A percentile compares a stretch with the other conserved stretches of the same genome.
These are phyloP conservation scores for Populus hybrid DNA, from an alignment of 441 rosid genomes.

Conservation along the genomic window DNA sequence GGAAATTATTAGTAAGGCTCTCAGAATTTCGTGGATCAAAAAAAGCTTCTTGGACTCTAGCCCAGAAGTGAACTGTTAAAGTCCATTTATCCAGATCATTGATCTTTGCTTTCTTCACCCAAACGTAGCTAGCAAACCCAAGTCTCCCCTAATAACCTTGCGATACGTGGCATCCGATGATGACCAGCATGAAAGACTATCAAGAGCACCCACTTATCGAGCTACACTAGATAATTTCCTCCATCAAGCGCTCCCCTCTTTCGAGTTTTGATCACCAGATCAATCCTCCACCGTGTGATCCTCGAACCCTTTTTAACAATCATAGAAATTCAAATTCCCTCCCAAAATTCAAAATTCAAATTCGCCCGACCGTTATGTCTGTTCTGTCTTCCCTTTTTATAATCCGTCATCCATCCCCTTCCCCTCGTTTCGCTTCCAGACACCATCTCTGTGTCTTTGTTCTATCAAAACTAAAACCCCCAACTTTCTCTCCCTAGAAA, in stretches of 20 bases:
- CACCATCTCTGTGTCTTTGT: conserved; percentile 21
- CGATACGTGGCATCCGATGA: too few species aligned
- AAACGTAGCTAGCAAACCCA: too few species aligned
- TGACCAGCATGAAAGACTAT: too few species aligned
- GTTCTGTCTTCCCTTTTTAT: neutral
- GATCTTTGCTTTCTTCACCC: neutral
- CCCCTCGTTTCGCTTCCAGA: neutral
- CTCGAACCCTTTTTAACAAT: neutral
- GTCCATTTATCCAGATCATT: neutral
- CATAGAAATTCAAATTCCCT: conserved; percentile 10
- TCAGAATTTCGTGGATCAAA: neutral
- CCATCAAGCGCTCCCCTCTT: too few species aligned
- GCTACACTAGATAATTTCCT: neutral
- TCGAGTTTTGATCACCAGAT: neutral
- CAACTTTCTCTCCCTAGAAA: neutral
- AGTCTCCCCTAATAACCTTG: too few species aligned
- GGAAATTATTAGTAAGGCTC: neutral
- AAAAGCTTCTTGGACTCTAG: neutral
- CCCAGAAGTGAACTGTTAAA: neutral
- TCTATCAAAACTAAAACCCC: too few species aligned
- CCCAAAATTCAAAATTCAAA: conserved; percentile 24
- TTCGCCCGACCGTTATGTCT: conserved; percentile 6
- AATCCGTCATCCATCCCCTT: neutral
- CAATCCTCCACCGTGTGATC: conserved; percentile 6
- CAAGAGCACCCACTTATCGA: neutral